Evolutionary conservation across 805 yeast genomes (phyloP), one percentile per base, ranked within the genome.

Genomic region (Kuraishia piskuri): DNA sequence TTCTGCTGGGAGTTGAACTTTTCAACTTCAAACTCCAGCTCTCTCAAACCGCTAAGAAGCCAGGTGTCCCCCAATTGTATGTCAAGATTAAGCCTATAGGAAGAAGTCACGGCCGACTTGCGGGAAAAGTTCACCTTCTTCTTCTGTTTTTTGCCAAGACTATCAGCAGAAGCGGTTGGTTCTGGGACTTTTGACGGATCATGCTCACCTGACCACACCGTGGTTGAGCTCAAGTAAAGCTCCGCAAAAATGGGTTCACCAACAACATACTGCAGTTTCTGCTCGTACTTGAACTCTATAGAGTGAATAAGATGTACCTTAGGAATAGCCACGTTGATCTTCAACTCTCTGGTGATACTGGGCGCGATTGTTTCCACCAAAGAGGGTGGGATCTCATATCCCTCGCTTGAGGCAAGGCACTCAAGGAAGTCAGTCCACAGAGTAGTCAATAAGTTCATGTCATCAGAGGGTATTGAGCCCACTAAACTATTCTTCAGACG

Each of bases 1-100:
- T 45, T 46, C 22, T 53, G 45, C 21, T 48, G 50, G 2, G 53
- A 44, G 12, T 19, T 25, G 2, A 21, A 19, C 7, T 22, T 55
- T 9, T 66, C 71, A 4, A 76, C 66, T 2, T 70, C 63, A 56
- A 90, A 78, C 10, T 71, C 63, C 48, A 81, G 80, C 54, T 73
- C 74, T 55, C 81, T 82, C 56, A 78, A 74, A 0, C 98, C 98
- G 5, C 89, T 82, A 3, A 90, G 70, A 2, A 90, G 63, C 98
- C 98, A 92, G 52, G 75, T 78, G 22, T 90, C 96, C 56, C 53
- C 54, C n/a, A 67, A 54, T 21, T 57, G 65, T 8, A 70, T 46
- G 17, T 59, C 61, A 23, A 69, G 10, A 21, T 12, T 50, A 37
- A 53, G 55, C 12, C 54, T 48, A 24, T 63, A 49, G 9, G 40